These are phyloP conservation scores for Gaultheria prostrata DNA, from an alignment of 148 eudicot genomes.

Conservation along the genomic window DNA sequence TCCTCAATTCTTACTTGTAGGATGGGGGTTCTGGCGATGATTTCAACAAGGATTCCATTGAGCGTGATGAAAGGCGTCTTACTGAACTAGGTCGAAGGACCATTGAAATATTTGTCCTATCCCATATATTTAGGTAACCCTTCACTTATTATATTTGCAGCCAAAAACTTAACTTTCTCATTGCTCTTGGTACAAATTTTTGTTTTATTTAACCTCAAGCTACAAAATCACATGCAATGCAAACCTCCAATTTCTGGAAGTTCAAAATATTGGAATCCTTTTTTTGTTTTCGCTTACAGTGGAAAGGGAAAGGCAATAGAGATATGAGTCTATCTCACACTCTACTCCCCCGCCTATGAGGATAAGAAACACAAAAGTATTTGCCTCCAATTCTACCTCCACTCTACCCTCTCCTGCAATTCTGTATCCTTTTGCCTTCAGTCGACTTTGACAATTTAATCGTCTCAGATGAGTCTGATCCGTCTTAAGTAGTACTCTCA, in stretches of 20 bases:
- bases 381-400: background rate
- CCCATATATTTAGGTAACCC: conserved; percentile 74
- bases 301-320: background rate
- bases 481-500: background rate
- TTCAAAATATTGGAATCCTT: background rate
- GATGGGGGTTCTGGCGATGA: conserved; percentile 88
- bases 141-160: background rate
- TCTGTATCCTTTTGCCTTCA: background rate
- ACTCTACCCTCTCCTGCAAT: background rate
- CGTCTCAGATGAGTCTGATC: background rate
- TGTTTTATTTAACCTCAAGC: background rate
- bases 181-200: background rate
- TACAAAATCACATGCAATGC: background rate
- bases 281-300: background rate
- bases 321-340: background rate
- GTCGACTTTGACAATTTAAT: background rate
- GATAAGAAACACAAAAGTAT: background rate
- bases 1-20: conserved; percentile 32
- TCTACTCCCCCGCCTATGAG: background rate
- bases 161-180: background rate
- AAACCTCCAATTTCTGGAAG: background rate
- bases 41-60: conserved; percentile 72
- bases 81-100: conserved; percentile 96
- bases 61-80: conserved; percentile 91
- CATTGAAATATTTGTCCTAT: conserved; percentile 83